Evolutionary conservation across 2,329 filamentous ascomycete species (phyloP).

Genomic region (Alternaria longipes): DNA sequence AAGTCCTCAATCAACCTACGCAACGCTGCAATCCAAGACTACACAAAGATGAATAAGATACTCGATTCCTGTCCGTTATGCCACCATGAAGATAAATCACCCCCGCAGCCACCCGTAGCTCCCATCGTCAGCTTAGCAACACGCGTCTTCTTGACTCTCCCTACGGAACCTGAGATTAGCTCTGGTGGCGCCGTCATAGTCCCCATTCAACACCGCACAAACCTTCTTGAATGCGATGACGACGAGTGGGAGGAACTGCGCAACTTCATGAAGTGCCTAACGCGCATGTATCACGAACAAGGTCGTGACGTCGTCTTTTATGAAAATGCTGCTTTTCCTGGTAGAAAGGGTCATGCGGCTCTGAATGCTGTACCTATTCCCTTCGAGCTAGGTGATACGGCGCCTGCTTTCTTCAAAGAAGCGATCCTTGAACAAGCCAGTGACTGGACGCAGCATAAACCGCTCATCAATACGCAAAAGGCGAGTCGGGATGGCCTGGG

Average conservation of each 20-base stretch:
- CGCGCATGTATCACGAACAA: constrained; percentile 92
- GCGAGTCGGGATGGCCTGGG: constrained; percentile 74
- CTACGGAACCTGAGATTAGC: constrained; percentile 87
- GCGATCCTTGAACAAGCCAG: constrained; percentile 88
- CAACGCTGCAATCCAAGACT: constrained; percentile 85
- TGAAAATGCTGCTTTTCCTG: constrained; percentile 88
- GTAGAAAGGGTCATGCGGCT: constrained; percentile 82
- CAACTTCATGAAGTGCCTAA: constrained; percentile 98
- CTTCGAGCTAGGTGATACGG: constrained; percentile 87
- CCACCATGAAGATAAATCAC: constrained; percentile 83
- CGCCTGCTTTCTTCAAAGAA: constrained; percentile 94
- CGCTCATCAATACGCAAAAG: constrained; percentile 86
- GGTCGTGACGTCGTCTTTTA: constrained; percentile 95
- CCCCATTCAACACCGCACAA: constrained; percentile 84
- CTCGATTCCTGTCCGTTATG: constrained; percentile 90
- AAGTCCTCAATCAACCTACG: constrained; percentile 89
- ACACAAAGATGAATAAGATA: constrained; percentile 86
- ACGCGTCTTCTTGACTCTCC: constrained; percentile 84
- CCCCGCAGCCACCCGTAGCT: constrained; percentile 74
- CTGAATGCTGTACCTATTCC: constrained; percentile 88
- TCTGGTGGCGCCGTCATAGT: constrained; percentile 87
- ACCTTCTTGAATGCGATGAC: constrained; percentile 96
- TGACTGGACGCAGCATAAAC: constrained; percentile 95
- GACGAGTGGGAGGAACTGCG: constrained; percentile 99
- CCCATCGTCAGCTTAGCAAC: constrained; percentile 88